Conservation (phyloP, 2,329 filamentous ascomycete species). For the Rutstroemia sp. region DNA sequence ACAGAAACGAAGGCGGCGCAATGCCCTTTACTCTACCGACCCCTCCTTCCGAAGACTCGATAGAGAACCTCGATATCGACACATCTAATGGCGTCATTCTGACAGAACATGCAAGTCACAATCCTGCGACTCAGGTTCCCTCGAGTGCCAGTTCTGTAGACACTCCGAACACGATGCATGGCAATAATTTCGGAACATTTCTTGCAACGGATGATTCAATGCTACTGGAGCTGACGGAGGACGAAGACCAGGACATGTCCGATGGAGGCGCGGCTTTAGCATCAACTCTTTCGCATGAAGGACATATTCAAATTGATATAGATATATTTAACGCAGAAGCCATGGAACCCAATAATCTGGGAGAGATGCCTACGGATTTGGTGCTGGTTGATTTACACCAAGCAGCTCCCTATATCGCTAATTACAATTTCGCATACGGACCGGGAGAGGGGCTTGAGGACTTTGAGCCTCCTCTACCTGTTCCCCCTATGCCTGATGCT, state of each 20-base stretch:
- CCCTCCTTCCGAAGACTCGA: constrained; percentile 19
- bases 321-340: constrained; percentile 22
- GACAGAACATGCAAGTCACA: background rate
- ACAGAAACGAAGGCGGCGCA: constrained; percentile 12
- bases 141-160: constrained; percentile 14
- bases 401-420: too few relatives aligned
- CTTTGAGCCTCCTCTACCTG: background rate
- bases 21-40: constrained; percentile 23
- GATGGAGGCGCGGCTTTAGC: constrained; percentile 22
- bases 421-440: background rate
- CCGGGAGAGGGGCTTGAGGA: background rate
- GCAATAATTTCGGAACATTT: constrained; percentile 10
- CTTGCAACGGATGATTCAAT: constrained; percentile 12
- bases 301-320: constrained; percentile 19
- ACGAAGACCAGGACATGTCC: constrained; percentile 27
- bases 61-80: constrained; percentile 11
- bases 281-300: constrained; percentile 18
- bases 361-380: too few relatives aligned
- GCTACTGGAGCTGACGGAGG: constrained; percentile 7
- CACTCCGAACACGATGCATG: constrained; percentile 13
- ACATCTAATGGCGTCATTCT: constrained; percentile 12
- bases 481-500: background rate
- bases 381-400: too few relatives aligned
- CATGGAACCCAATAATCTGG: constrained; percentile 17
- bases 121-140: background rate